Base-by-base conservation (phyloP, 306 rosid genomes). In the Gynostemma pentaphyllum region DNA sequence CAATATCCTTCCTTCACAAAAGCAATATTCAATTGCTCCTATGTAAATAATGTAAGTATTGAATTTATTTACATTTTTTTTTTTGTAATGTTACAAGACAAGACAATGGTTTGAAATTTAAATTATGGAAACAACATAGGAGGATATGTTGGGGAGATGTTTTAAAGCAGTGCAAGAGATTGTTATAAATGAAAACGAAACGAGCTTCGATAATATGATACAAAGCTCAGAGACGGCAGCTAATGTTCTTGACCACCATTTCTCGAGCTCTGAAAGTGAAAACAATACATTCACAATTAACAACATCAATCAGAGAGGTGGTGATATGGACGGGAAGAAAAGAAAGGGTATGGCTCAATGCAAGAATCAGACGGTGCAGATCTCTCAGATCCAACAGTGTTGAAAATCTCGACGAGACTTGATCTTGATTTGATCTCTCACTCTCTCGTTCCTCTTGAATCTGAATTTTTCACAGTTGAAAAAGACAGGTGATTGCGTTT, bases 221-320 rank as follows among this genome's bases (percentile, higher is more conserved):
- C 70, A 83, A 44, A 85, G 95, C 72, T 75, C 87, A 7, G 81
- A 62, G 32, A 88, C 98, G 24, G 75, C 94, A 41, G 81, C 69
- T 36, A 88, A 85, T 79, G 98, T 92, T 61, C 76, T 92, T 30
- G 98, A 92, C 72, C 87, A 79, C 40, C 79, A 74, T 53, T 88
- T 85, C 74, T 75, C 84, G 36, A 82, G 96, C 80, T 76, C 83
- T 24, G 96, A 85, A 41, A 87, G 89, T 83, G 95, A 75, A 64
- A 81, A 47, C 52, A 78, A 82, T 63, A 40, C 51, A 37, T 77
- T 54, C 14, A 48, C 45, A 48, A 27, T 0, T 37, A 53, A 53
- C n/a, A 44, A 68, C 14, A 42, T 68, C 50, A 59, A 70, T 9
- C 55, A 51, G 32, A 70, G 69, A 61, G 46, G 64, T 53, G 46